Conservation (phyloP, 371 early-diverging fungal genomes). For the Massospora cicadina region DNA sequence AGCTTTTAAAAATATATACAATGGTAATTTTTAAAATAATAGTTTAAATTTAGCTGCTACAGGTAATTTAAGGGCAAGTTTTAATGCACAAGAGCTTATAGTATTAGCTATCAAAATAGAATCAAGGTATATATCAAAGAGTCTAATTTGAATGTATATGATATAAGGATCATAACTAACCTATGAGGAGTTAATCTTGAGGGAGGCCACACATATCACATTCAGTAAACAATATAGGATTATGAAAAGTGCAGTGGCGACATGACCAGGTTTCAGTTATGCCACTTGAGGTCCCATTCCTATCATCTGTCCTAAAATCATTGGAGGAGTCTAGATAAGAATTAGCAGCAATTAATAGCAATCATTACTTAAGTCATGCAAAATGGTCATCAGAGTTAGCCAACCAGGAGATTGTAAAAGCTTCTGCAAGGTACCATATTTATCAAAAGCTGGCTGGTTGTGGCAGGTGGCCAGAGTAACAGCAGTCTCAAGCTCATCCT, state of each 20-base stretch:
- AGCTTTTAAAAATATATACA: no score
- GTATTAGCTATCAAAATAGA: background rate
- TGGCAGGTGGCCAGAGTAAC: slow-evolving; percentile 29
- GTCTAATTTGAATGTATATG: no score
- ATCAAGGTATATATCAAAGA: no score
- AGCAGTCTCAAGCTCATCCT: slow-evolving; percentile 33
- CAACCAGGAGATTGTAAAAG: slow-evolving; percentile 42
- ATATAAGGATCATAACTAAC: background rate
- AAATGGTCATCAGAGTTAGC: slow-evolving; percentile 54
- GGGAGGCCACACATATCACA: slow-evolving; percentile 95
- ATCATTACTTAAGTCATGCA: slow-evolving; percentile 34
- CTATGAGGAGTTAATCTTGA: slow-evolving; percentile 11
- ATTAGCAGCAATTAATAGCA: slow-evolving; percentile 8
- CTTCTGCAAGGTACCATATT: slow-evolving; percentile 20
- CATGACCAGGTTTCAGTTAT: slow-evolving; percentile 47
- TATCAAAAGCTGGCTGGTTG: slow-evolving; percentile 19
- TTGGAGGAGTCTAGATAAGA: background rate
- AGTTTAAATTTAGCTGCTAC: no score
- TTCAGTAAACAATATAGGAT: slow-evolving; percentile 34
- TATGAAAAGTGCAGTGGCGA: slow-evolving; percentile 83
- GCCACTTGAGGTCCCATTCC: slow-evolving; percentile 16
- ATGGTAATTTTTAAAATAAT: no score
- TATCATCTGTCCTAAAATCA: slow-evolving; percentile 14
- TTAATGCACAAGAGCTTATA: background rate
- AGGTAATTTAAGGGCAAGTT: no score